Base-by-base conservation (phyloP, 2,329 filamentous ascomycete genomes). In the Venturia asperata region DNA sequence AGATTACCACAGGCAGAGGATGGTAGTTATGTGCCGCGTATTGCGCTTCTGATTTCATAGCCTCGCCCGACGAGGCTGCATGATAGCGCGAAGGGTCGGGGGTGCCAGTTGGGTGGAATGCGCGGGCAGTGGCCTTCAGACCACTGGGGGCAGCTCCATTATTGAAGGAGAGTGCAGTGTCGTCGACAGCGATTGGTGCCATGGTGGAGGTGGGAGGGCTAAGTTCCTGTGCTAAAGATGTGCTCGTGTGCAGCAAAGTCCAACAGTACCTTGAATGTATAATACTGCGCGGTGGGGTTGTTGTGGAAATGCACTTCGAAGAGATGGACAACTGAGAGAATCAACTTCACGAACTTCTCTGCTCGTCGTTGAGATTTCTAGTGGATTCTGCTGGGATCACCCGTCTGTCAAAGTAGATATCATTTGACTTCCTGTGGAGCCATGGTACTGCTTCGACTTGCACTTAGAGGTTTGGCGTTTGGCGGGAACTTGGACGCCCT, bases 21-120 rank as follows among this genome's bases (percentile, higher is more conserved):
- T 97, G 92, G 83, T 99, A 99, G 82, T 99, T 99, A 85, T 99
- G 94, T 61, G 94, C 94, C 62, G 94, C 94, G 77, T 85, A 93
- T 74, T 90, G 82, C 73, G 90, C 82, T 80, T 99, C 94, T 64
- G 87, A 80, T 64, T 86, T 80, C 75, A 97, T 95, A 71, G 94
- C 93, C 71, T 84, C 82, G 66, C 87, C 80, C 55, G 92, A 92
- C 34, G 93, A 92, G 24, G 89, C 76, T 65, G 91, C 84, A 79
- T 97, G 94, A 80, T 85, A 86, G 67, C 74, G 77, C 43, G 81
- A 77, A 42, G 77, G 62, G 73, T 65, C 55, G 63, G 60, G 63
- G 13, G 63, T 64, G 10, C 63, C 63, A 5, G 63, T 56, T 10
- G 63, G 63, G 52, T 64, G 63, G 41, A 64, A 64, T 9, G 63